Conservation (phyloP, 768 basidiomycete genomes). For the Termitomyces sp. region DNA sequence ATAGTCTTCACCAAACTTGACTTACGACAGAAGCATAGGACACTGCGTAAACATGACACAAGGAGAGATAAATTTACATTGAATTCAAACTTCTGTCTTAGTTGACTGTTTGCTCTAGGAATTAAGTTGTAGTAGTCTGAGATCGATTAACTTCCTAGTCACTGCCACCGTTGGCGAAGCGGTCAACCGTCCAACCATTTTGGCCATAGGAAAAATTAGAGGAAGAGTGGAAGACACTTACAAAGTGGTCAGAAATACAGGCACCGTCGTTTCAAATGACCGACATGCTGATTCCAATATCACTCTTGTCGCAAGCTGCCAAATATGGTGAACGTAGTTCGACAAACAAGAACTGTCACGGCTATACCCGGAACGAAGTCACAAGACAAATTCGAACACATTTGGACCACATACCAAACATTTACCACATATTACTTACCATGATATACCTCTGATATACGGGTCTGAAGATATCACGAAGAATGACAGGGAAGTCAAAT, state of each 20-base stretch:
- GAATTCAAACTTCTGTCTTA: background rate
- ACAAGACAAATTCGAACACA: background rate
- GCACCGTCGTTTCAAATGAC: background rate
- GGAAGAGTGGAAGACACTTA: background rate
- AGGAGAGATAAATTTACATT: background rate
- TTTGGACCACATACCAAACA: no score
- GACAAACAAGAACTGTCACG: constrained; percentile 1
- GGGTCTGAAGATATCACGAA: background rate
- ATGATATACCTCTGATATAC: no score
- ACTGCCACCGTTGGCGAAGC: background rate
- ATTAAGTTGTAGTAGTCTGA: background rate
- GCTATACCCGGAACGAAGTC: constrained; percentile 2
- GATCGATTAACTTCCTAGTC: background rate
- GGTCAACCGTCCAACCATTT: background rate
- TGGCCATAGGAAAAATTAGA: background rate
- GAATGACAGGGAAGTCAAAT: background rate
- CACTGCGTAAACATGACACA: background rate
- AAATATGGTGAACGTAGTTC: constrained; percentile 37
- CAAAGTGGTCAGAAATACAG: background rate
- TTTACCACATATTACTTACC: no score
- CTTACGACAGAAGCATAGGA: background rate
- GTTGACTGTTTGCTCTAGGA: background rate
- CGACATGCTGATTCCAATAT: background rate
- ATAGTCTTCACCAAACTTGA: constrained; percentile 3
- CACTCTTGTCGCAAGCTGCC: constrained; percentile 14